These are phyloP conservation scores for Heterobasidion occidentale DNA, from an alignment of 1,284 basidiomycete species.

Conservation along the genomic window DNA sequence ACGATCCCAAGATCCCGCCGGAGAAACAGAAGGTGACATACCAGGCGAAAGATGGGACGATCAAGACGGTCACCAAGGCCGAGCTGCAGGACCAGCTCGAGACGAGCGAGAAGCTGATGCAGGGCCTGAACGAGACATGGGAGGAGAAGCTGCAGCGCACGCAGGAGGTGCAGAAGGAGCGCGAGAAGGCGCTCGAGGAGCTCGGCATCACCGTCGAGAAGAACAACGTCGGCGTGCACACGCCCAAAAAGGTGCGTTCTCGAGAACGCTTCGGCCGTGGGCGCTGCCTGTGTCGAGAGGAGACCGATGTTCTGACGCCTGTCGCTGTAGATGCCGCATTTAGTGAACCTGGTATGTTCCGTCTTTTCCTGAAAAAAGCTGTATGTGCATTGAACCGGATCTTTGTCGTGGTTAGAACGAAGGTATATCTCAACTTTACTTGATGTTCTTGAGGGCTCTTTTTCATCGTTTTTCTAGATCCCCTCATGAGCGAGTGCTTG, in stretches of 20 bases:
- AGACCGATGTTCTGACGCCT: too few relatives aligned
- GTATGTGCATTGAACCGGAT: neutral
- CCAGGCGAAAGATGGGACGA: constrained; percentile 86
- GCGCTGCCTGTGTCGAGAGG: too few relatives aligned
- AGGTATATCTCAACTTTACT: constrained; percentile 39
- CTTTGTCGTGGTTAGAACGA: constrained; percentile 54
- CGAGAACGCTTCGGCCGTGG: neutral
- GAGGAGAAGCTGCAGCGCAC: constrained; percentile 93
- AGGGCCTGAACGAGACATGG: constrained; percentile 95
- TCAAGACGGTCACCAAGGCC: constrained; percentile 95
- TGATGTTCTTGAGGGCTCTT: neutral
- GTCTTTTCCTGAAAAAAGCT: neutral
- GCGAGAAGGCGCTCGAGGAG: constrained; percentile 96
- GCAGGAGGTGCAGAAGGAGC: constrained; percentile 91
- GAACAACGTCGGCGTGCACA: constrained; percentile 91
- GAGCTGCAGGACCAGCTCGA: constrained; percentile 97
- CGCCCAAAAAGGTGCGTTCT: constrained; percentile 81
- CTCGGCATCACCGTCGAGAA: constrained; percentile 97
- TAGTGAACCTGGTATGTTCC: constrained; percentile 82
- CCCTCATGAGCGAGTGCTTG: constrained; percentile 86
- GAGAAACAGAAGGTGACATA: constrained; percentile 96
- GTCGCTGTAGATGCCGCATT: constrained; percentile 71
- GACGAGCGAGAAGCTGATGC: constrained; percentile 95
- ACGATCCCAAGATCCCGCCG: constrained; percentile 84
- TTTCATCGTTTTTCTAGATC: constrained; percentile 39